These are phyloP conservation scores for Saccharomyces mikatae DNA, from an alignment of 805 yeast genomes.

Conservation along the genomic window DNA sequence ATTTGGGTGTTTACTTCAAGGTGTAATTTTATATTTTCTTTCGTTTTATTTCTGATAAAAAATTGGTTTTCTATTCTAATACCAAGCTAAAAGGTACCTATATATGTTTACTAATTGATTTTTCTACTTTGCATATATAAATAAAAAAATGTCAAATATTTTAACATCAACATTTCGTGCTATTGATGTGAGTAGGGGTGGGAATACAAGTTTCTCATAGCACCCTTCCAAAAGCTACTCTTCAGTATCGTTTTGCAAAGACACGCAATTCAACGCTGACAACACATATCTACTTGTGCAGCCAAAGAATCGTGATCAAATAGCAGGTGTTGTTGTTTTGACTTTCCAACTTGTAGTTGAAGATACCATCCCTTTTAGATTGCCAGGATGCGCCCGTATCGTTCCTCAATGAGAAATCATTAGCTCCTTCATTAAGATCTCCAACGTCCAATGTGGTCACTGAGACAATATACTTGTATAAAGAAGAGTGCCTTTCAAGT, in stretches of 20 bases:
- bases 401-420: slow-evolving; percentile 23
- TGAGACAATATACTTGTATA: slow-evolving; percentile 48
- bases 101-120: neutral
- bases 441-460: slow-evolving; percentile 30
- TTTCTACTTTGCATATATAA: neutral
- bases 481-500: slow-evolving; percentile 40
- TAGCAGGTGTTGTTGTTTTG: slow-evolving; percentile 11
- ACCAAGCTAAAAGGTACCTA: neutral
- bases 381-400: slow-evolving; percentile 54
- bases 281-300: neutral
- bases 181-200: neutral
- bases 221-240: neutral
- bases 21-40: neutral
- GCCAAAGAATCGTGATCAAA: slow-evolving; percentile 30
- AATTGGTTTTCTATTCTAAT: neutral
- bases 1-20: neutral
- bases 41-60: neutral
- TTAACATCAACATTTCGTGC: neutral
- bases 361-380: slow-evolving; percentile 44
- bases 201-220: neutral
- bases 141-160: neutral
- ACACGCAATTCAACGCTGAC: neutral
- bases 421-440: slow-evolving; percentile 13
- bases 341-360: slow-evolving; percentile 29
- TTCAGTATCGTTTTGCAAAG: neutral